Conservation (phyloP, 495 filamentous ascomycete genomes). For the Penicillium manginii region DNA sequence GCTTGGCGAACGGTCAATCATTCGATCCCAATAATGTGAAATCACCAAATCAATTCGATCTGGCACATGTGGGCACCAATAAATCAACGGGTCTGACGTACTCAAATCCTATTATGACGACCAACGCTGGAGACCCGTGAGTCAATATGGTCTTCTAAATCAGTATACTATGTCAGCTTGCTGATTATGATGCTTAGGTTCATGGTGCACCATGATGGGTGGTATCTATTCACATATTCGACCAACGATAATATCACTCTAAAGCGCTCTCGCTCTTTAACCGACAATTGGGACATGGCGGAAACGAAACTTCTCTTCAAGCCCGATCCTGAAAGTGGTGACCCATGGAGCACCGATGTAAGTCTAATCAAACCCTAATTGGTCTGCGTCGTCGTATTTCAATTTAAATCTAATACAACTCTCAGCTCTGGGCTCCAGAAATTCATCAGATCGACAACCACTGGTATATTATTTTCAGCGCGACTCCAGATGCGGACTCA, state of each 20-base stretch:
- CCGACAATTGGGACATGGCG: constrained; percentile 16
- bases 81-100: constrained; percentile 32
- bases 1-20: not conserved
- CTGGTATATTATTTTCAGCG: constrained; percentile 58
- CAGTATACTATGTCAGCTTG: not conserved
- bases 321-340: constrained; percentile 39
- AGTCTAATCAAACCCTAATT: not conserved
- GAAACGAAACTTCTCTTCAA: constrained; percentile 50
- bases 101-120: constrained; percentile 32
- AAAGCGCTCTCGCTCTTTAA: constrained; percentile 35
- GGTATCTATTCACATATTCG: constrained; percentile 39
- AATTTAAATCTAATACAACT: not conserved
- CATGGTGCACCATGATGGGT: constrained; percentile 29
- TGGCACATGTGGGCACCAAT: constrained; percentile 2
- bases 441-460: constrained; percentile 45
- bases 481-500: constrained; percentile 46
- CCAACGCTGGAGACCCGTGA: constrained; percentile 33
- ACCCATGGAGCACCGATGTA: constrained; percentile 34
- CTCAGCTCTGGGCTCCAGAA: constrained; percentile 52
- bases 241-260: constrained; percentile 36
- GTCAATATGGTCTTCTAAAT: constrained; percentile 26
- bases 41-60: not conserved
- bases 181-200: not conserved
- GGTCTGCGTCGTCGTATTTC: not conserved
- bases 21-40: not conserved